These are phyloP conservation scores for Leccinum boreale DNA, from an alignment of 768 basidiomycete genomes.

Conservation along the genomic window DNA sequence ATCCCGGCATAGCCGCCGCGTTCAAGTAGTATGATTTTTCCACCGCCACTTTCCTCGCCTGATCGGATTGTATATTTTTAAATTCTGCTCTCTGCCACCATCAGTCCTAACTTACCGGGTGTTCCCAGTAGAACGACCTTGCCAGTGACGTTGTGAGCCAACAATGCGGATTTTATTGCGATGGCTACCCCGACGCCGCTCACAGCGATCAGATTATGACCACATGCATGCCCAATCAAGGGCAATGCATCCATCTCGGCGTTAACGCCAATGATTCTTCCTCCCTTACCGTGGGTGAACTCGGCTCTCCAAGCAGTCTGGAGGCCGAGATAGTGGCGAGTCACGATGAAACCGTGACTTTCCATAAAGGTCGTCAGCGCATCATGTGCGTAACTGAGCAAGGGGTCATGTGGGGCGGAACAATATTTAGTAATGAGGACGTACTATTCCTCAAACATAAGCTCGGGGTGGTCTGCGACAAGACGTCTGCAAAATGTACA, in stretches of 20 bases:
- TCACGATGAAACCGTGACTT: slow-evolving; percentile 66
- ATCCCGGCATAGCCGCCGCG: slow-evolving; percentile 77
- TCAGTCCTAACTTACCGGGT: slow-evolving; percentile 45
- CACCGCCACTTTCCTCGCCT: slow-evolving; percentile 80
- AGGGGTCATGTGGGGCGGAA: slow-evolving; percentile 5
- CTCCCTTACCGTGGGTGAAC: slow-evolving; percentile 54
- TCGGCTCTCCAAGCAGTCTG: slow-evolving; percentile 78
- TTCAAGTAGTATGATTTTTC: slow-evolving; percentile 72
- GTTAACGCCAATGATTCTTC: slow-evolving; percentile 72
- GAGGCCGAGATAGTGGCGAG: slow-evolving; percentile 64
- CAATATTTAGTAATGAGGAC: slow-evolving; percentile 17
- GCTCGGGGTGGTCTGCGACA: slow-evolving; percentile 59
- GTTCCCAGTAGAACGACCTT: slow-evolving; percentile 76
- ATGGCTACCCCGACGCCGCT: slow-evolving; percentile 73
- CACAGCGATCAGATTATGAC: slow-evolving; percentile 81
- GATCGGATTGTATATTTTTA: slow-evolving; percentile 6
- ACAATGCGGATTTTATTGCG: slow-evolving; percentile 66
- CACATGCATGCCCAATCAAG: slow-evolving; percentile 64
- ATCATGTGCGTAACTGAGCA: slow-evolving; percentile 67
- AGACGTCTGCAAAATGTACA: slow-evolving; percentile 6
- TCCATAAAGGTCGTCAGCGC: slow-evolving; percentile 64
- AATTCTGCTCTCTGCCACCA: not conserved
- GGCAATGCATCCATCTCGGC: slow-evolving; percentile 70
- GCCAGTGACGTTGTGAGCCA: slow-evolving; percentile 59
- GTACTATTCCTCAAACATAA: slow-evolving; percentile 63